Percentiles rank a stretch among this genome's conserved stretches.
Evolutionary conservation across 768 basidiomycete species (phyloP).

Genomic region (Agrocybe chaxingu): DNA sequence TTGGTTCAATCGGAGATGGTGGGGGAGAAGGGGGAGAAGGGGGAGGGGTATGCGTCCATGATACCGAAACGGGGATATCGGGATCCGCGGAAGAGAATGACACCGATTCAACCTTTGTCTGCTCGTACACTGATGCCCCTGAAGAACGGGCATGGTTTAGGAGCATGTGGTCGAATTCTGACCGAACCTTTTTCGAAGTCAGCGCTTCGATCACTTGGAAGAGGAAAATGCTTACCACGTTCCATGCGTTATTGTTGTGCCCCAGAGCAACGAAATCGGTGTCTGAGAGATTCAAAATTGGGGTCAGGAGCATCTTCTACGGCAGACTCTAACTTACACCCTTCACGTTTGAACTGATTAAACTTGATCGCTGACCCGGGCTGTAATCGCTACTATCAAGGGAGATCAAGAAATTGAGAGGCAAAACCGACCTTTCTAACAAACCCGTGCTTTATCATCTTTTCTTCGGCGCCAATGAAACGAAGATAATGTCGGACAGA

Average conservation of each 20-base stretch:
- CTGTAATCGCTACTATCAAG: conserved; percentile 24
- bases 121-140: conserved; percentile 52
- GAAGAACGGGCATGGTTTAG: conserved; percentile 51
- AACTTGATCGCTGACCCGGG: conserved; percentile 64
- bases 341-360: conserved; percentile 63
- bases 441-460: conserved; percentile 48
- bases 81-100: conserved; percentile 39
- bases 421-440: conserved; percentile 37
- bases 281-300: conserved; percentile 29
- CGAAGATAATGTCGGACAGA: conserved; percentile 57
- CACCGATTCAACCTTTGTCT: conserved; percentile 48
- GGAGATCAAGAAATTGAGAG: neutral
- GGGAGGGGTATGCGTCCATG: conserved; percentile 47
- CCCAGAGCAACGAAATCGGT: conserved; percentile 59
- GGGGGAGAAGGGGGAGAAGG: conserved; percentile 38
- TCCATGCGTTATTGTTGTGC: conserved; percentile 55
- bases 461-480: conserved; percentile 56
- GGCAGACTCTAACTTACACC: conserved; percentile 37
- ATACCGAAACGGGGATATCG: conserved; percentile 46
- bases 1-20: conserved; percentile 32
- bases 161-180: conserved; percentile 59
- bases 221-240: conserved; percentile 45
- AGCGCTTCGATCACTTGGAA: neutral
- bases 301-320: conserved; percentile 3
- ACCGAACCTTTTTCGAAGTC: conserved; percentile 39